Conservation (phyloP, 768 basidiomycete genomes). For the Phaffia tasmanica region DNA sequence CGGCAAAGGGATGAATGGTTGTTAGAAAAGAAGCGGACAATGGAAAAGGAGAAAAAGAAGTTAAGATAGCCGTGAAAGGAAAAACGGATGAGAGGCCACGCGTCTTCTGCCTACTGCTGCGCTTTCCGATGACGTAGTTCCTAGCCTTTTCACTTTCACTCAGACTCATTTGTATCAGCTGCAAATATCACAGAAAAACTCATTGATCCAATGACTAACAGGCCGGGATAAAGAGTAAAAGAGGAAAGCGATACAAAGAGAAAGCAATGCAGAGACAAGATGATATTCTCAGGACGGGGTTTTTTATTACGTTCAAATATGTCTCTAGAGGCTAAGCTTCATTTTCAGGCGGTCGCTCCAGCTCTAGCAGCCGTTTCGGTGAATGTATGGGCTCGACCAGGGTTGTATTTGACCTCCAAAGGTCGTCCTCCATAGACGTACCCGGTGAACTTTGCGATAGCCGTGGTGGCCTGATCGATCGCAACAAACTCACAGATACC, state of each 20-base stretch:
- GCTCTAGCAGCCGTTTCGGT: conserved; percentile 80
- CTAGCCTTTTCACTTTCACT: too few species aligned
- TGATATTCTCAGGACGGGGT: not conserved
- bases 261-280: not conserved
- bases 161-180: not conserved
- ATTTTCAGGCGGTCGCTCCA: conserved; percentile 19
- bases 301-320: too few species aligned
- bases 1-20: conserved; percentile 3
- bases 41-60: not conserved
- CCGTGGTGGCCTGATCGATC: conserved; percentile 80
- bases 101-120: not conserved
- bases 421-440: conserved; percentile 49
- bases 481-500: conserved; percentile 92
- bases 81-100: not conserved
- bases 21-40: not conserved
- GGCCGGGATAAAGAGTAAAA: not conserved
- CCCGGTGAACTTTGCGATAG: conserved; percentile 91
- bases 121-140: too few species aligned
- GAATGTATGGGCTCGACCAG: conserved; percentile 85
- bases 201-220: too few species aligned
- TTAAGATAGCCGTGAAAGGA: not conserved
- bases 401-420: conserved; percentile 74
- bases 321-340: too few species aligned
- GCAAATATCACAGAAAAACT: not conserved
- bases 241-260: not conserved